phyloP scores from a whole-genome alignment of 2,329 filamentous ascomycete species.

The Myriosclerotinia scirpicola region DNA sequence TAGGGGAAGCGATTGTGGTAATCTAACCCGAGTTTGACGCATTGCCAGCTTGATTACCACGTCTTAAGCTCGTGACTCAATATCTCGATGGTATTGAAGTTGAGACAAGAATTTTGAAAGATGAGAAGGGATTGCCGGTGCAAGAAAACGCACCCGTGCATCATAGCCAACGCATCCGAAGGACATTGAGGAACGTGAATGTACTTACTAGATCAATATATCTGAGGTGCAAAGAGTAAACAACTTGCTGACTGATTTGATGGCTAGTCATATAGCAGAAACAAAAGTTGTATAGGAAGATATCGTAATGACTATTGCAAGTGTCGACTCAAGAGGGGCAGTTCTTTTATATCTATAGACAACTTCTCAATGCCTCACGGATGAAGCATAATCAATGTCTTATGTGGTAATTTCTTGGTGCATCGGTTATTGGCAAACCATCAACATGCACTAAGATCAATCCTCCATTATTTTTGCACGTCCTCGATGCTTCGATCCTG shows the following conservation, averaged over 20 bases:
- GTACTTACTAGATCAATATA: constrained; percentile 3
- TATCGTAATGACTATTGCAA: constrained; percentile 10
- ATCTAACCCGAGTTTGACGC: background rate
- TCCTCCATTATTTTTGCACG: constrained; percentile 37
- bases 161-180: background rate
- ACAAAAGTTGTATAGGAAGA: background rate
- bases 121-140: background rate
- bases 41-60: constrained; percentile 17
- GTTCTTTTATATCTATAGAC: constrained; percentile 21
- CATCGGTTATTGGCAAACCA: constrained; percentile 29
- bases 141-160: background rate
- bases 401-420: constrained; percentile 8
- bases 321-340: constrained; percentile 3
- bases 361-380: constrained; percentile 8
- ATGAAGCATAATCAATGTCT: constrained; percentile 14
- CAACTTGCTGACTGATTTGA: background rate
- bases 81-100: background rate
- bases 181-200: background rate
- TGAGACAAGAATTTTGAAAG: background rate
- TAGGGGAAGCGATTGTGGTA: background rate
- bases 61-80: background rate
- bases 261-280: background rate
- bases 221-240: background rate
- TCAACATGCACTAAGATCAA: constrained; percentile 30
- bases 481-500: constrained; percentile 36